Conservation (phyloP, 441 rosid genomes). For the Corymbia calophylla region DNA sequence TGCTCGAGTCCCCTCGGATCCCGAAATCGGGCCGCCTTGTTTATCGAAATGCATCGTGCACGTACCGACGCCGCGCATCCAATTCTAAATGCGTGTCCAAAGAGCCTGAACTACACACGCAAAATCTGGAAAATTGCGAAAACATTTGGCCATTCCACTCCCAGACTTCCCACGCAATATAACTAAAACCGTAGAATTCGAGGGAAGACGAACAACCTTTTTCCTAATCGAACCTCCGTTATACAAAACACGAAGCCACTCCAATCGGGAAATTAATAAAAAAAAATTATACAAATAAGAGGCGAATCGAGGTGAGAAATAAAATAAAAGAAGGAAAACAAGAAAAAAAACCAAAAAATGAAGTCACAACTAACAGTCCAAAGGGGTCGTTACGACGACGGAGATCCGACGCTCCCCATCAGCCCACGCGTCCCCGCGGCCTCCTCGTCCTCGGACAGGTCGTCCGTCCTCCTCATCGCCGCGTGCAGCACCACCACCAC, state of each 20-base stretch:
- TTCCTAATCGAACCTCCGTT: neutral
- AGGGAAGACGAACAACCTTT: neutral
- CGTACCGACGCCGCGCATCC: neutral
- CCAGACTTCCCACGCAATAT: neutral
- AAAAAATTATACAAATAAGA: neutral
- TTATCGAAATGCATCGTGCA: neutral
- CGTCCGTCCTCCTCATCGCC: slow-evolving; percentile 55
- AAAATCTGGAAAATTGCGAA: neutral
- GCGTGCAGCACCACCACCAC: slow-evolving; percentile 46
- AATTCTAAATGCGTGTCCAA: neutral
- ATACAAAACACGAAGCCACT: neutral
- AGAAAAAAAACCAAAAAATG: neutral
- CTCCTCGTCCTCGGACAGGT: slow-evolving; percentile 39
- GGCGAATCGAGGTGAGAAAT: neutral
- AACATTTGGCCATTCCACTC: neutral
- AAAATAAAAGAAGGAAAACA: neutral
- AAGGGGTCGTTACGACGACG: neutral
- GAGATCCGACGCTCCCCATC: neutral
- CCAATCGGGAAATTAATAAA: neutral
- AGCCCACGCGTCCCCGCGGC: neutral
- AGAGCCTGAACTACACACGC: neutral
- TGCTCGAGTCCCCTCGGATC: neutral
- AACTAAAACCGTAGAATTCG: neutral
- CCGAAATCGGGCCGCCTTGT: neutral
- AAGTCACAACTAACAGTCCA: neutral